Conservation (phyloP, 805 yeast species). For the Blastobotrys chiropterorum region DNA sequence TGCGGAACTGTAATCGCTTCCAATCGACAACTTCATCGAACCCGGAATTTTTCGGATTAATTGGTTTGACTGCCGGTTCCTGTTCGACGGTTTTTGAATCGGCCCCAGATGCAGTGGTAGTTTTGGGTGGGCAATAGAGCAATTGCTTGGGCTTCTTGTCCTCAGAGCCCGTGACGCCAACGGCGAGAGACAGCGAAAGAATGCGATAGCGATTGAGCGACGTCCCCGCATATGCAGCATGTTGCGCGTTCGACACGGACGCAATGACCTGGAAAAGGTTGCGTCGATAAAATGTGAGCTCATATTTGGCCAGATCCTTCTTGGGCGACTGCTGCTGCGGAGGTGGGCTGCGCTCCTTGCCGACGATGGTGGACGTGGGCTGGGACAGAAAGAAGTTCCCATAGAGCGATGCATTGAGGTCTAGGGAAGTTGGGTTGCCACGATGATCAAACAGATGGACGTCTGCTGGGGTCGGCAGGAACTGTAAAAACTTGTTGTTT, state of each 20-base stretch:
- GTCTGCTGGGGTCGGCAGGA: conserved; percentile 18
- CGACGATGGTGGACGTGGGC: conserved; percentile 8
- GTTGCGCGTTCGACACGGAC: conserved; percentile 22
- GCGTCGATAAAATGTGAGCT: conserved; percentile 25
- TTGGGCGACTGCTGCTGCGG: not conserved
- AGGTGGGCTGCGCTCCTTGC: not conserved
- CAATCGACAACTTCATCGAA: conserved; percentile 26
- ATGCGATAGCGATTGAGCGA: conserved; percentile 19
- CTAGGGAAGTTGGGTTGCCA: conserved; percentile 18
- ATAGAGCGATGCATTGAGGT: conserved; percentile 12
- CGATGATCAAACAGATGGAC: conserved; percentile 18
- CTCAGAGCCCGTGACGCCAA: conserved; percentile 19
- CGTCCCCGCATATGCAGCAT: conserved; percentile 23
- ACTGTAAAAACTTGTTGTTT: conserved; percentile 12
- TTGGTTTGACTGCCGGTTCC: conserved; percentile 22
- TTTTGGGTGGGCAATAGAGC: conserved; percentile 22
- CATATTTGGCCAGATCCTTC: conserved; percentile 14
- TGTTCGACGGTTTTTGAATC: conserved; percentile 6
- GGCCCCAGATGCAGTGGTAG: conserved; percentile 8
- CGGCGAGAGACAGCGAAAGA: conserved; percentile 22
- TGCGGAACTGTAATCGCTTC: conserved; percentile 29
- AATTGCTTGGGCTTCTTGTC: conserved; percentile 18
- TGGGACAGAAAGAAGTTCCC: conserved; percentile 22
- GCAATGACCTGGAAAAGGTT: conserved; percentile 25
- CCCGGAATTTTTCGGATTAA: conserved; percentile 21